Evolutionary conservation across 2,329 filamentous ascomycete genomes (phyloP).

Genomic region (Huntiella savannae): DNA sequence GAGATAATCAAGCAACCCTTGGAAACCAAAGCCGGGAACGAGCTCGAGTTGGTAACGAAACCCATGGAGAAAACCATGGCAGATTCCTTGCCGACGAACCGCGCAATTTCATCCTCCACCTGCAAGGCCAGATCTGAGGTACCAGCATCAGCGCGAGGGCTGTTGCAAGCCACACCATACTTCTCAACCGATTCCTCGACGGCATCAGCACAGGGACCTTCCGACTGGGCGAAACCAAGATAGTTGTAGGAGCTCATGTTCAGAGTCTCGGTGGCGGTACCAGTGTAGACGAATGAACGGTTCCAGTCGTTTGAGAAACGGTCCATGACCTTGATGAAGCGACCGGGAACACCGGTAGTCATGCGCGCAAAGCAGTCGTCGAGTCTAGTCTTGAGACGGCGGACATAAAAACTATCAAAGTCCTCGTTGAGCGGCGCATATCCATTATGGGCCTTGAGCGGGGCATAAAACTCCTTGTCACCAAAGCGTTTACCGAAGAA

Average conservation of each 20-base stretch:
- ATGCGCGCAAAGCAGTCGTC: constrained; percentile 93
- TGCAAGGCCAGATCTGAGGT: constrained; percentile 76
- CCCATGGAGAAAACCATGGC: constrained; percentile 99
- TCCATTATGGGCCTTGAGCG: constrained; percentile 65
- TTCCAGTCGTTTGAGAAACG: constrained; percentile 86
- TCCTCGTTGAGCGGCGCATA: constrained; percentile 94
- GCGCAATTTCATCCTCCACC: constrained; percentile 74
- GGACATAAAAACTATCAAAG: constrained; percentile 96
- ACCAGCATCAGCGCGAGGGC: constrained; percentile 65
- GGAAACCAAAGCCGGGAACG: constrained; percentile 78
- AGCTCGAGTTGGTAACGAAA: constrained; percentile 84
- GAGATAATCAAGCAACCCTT: constrained; percentile 92
- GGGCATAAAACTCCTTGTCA: constrained; percentile 61
- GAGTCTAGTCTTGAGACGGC: constrained; percentile 79
- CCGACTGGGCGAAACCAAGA: constrained; percentile 91
- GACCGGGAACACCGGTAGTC: constrained; percentile 79
- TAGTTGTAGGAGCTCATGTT: constrained; percentile 99
- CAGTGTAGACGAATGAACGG: constrained; percentile 70
- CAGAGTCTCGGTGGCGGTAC: constrained; percentile 80
- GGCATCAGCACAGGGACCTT: constrained; percentile 86
- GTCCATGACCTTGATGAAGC: constrained; percentile 84
- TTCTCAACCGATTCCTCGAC: constrained; percentile 71
- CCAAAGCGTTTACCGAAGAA: constrained; percentile 96
- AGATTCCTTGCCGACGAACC: constrained; percentile 82
- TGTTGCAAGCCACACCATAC: constrained; percentile 68